Percentiles rank a stretch among this genome's conserved stretches.
Evolutionary conservation across 116 monocot genomes (phyloP).

Genomic region (Dioscorea cayenensis): DNA sequence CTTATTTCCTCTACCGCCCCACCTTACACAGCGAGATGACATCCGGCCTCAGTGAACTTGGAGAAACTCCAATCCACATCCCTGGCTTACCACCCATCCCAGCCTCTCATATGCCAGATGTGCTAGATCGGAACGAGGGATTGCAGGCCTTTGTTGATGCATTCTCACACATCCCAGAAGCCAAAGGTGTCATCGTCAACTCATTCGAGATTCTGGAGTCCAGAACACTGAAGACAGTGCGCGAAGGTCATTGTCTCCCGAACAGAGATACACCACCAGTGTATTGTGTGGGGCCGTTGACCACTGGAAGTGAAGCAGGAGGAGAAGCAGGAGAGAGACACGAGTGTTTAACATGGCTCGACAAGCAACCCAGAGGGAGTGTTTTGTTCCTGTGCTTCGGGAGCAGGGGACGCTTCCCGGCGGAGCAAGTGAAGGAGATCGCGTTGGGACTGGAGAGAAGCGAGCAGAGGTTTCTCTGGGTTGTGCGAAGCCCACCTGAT

Average conservation of each 20-base stretch:
- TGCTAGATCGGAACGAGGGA: slow-evolving; percentile 5
- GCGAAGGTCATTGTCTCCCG: slow-evolving; percentile 7
- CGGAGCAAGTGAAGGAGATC: slow-evolving; percentile 34
- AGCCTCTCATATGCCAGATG: slow-evolving; percentile 15
- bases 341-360: slow-evolving; percentile 45
- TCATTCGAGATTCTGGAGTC: slow-evolving; percentile 27
- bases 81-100: slow-evolving; percentile 20
- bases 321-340: background rate
- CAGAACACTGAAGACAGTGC: slow-evolving; percentile 13
- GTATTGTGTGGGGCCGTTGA: slow-evolving; percentile 41
- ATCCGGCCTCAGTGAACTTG: slow-evolving; percentile 6
- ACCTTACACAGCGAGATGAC: background rate
- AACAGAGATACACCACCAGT: slow-evolving; percentile 6
- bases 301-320: slow-evolving; percentile 1
- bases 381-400: slow-evolving; percentile 60
- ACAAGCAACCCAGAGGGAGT: slow-evolving; percentile 25
- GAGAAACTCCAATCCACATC: slow-evolving; percentile 4
- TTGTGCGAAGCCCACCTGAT: slow-evolving; percentile 9
- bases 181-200: slow-evolving; percentile 25
- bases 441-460: slow-evolving; percentile 23
- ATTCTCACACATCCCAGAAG: background rate
- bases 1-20: slow-evolving; percentile 16
- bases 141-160: background rate
- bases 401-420: slow-evolving; percentile 32
- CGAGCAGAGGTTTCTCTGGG: slow-evolving; percentile 27